Conservation (phyloP, 306 rosid genomes). For the Dalbergia oliveri region DNA sequence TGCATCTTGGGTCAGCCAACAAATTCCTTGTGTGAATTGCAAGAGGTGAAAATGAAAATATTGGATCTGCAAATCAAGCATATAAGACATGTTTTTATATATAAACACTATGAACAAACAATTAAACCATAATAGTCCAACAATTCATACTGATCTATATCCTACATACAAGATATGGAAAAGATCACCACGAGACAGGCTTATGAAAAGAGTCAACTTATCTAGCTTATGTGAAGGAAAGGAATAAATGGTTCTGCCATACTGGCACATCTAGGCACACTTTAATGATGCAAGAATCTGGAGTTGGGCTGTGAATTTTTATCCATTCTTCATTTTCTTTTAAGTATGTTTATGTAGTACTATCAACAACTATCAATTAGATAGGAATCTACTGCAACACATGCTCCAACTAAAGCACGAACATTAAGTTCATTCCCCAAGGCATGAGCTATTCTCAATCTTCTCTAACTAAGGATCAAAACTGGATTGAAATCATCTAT, state of each 20-base stretch:
- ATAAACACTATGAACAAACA: constrained; percentile 25
- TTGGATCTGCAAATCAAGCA: constrained; percentile 73
- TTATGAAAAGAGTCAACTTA: not conserved
- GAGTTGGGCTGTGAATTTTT: constrained; percentile 16
- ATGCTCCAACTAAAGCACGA: constrained; percentile 25
- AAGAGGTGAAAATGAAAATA: constrained; percentile 96
- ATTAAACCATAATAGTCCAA: constrained; percentile 28
- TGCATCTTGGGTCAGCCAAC: constrained; percentile 95
- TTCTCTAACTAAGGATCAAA: constrained; percentile 29
- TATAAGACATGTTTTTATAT: not conserved
- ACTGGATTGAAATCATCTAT: not conserved
- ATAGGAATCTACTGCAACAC: not conserved
- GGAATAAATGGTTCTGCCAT: not conserved
- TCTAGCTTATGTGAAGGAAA: constrained; percentile 30
- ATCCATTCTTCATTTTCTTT: not conserved
- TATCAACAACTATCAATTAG: not conserved
- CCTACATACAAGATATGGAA: not conserved
- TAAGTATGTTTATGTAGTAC: not conserved
- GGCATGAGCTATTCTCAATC: constrained; percentile 24
- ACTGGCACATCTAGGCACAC: constrained; percentile 19
- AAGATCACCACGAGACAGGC: constrained; percentile 27
- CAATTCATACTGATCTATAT: not conserved
- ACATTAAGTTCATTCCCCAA: not conserved
- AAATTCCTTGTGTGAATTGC: constrained; percentile 97
- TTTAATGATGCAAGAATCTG: constrained; percentile 14